Base-by-base conservation (phyloP, 2,329 filamentous ascomycete genomes). In the Claviceps capensis region DNA sequence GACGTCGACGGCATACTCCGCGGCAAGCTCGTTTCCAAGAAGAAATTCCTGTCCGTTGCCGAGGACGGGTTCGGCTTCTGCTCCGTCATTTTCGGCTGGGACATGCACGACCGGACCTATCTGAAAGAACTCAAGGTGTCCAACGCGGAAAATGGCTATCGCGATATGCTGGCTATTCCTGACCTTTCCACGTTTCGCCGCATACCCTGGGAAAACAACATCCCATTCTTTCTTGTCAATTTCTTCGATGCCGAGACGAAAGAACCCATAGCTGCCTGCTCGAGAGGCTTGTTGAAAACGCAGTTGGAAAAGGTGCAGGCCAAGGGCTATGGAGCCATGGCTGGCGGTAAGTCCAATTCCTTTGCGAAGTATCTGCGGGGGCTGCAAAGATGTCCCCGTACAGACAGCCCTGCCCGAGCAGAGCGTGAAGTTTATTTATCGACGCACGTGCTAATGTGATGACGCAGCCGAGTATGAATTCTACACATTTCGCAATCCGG, bases 31-130 rank as follows among this genome's bases (percentile, higher is more conserved):
- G 82, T 95, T 69, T 88, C 88, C 60, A 95, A 95, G 76, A 85
- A 84, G 65, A 95, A 96, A 72, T 95, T 96, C 68, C 73, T 95
- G 40, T 88, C 86, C 34, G 79, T 95, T 50, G 84, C 83, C n/a
- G 69, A 79, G 43, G 77, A 81, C 45, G 90, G 89, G 49, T 95
- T 95, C 61, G 90, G 89, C 51, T 95, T 95, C 74, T 95, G 90
- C 73, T 93, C 86, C 19, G 88, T 95, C 59, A 82, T 95, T 58
- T 95, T 95, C 62, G 89, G 90, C 65, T 95, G 90, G 90, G 89
- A 96, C 69, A 95, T 95, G 88, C 89, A 96, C 68, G 90, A 96
- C 63, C 77, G 82, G 72, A 94, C 88, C 11, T 96, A 95, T 67
- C 83, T 87, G 65, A 81, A 78, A 60, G 89, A 95, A 69, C 78